Base-by-base conservation (phyloP, 1,139 yeast genomes). In the Kurtzmaniella natalensis region DNA sequence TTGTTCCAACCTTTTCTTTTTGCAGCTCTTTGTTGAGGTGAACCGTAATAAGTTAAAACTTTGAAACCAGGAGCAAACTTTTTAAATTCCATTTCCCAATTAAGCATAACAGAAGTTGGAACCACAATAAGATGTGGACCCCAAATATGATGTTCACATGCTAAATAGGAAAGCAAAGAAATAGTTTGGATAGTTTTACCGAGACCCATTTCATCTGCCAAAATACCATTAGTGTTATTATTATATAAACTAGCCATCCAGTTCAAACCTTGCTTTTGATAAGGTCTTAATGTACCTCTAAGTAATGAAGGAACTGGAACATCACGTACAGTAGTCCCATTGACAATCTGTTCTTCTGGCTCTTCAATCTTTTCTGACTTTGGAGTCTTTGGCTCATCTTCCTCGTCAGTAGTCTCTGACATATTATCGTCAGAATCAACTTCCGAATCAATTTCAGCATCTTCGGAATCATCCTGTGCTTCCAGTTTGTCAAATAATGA, bases 31-130 rank as follows among this genome's bases (percentile, higher is more conserved):
- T 94, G 97, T 50, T 86, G 95, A 0, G 97, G 98, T n/a, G 94
- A 81, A 0, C 99, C 99, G 52, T 92, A 94, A 55, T 94, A 94
- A 0, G 98, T 92, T 55, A 94, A 57, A 2, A 94, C 94, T 55
- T 94, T 92, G 57, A 94, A 84, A 0, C 98, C 99, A 0, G 99
- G 99, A 1, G 97, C 97, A 68, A 94, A 94, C 47, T 95, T 79
- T 53, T 92, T 94, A 62, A 94, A 89, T 55, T 94, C 99, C 96
- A 92, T 89, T 56, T 94, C 99, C 99, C 99, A 94, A 55, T 94
- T 94, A 37, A 94, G 76, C 81, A 94, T 81, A n/a, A 94, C 99
- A 14, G 96, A 87, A 0, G 99, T 94, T 2, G 99, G 99, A 3
- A 94, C 99, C 40, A 94, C 79, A 58, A 94, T 89, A 36, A 94